Evolutionary conservation across 2,329 filamentous ascomycete genomes (phyloP), one percentile per base, ranked within the genome.

Genomic region (Zarea fungicola): DNA sequence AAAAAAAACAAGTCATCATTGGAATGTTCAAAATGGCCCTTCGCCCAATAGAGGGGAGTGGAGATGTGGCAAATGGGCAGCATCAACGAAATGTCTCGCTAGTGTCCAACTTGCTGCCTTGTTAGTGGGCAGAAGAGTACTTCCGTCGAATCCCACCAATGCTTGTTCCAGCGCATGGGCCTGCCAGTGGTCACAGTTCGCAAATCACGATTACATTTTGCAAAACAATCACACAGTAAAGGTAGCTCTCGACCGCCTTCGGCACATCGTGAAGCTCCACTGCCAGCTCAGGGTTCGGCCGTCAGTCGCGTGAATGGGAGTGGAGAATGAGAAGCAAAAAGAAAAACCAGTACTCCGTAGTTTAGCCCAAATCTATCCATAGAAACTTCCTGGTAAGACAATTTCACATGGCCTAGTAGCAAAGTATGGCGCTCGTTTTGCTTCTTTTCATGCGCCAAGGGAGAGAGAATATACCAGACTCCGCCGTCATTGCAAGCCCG

Each of bases 241-340:
- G 19, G 39, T 16, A 29, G 26, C 26, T n/a, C n/a, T n/a, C n/a
- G n/a, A n/a, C n/a, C n/a, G n/a, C n/a, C n/a, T n/a, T n/a, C 36
- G 21, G 36, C 41, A 42, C 14, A 34, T 35, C 18, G 39, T 43
- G 8, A 25, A 6, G 19, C 13, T 44, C 42, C 42, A 44, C 42
- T 22, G n/a, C 19, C 32, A 45, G 28, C 44, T 47, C 44, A 47
- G 28, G 44, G 35, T 40, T 26, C 37, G 16, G 14, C 10, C 35
- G 26, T 29, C n/a, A 47, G 43, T 47, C 43, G 43, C 26, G 44
- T 32, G 35, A 40, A 36, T 36, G 32, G n/a, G 23, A 21, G 42
- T 37, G n/a, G 35, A 25, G 44, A 11, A n/a, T n/a, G n/a, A 40
- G 35, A 47, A 18, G 43, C 10, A 39, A 23, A 11, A 39, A 14